Percentiles rank a stretch among this genome's conserved stretches.
Evolutionary conservation across 2,329 filamentous ascomycete species (phyloP).

Genomic region (Arthrinium puccinioides): DNA sequence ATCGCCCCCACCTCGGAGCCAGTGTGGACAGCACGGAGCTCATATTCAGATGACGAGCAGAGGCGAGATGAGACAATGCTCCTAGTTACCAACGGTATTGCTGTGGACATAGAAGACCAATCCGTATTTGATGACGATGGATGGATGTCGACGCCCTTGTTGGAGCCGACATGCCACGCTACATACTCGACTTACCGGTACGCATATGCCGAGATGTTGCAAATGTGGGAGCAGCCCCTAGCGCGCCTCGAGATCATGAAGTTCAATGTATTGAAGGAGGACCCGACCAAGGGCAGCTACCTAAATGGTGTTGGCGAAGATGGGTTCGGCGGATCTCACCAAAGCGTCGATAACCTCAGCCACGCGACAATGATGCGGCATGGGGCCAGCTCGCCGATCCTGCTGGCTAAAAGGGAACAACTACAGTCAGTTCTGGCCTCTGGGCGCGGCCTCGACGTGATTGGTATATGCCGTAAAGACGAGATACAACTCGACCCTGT

Average conservation of each 20-base stretch:
- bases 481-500: slow-evolving; percentile 55
- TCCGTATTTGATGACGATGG: slow-evolving; percentile 63
- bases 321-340: slow-evolving; percentile 28
- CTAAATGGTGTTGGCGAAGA: slow-evolving; percentile 16
- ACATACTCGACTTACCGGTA: slow-evolving; percentile 55
- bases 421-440: slow-evolving; percentile 42
- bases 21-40: slow-evolving; percentile 39
- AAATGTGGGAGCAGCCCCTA: slow-evolving; percentile 57
- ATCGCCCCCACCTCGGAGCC: slow-evolving; percentile 34
- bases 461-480: slow-evolving; percentile 55
- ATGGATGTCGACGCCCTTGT: slow-evolving; percentile 51
- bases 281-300: slow-evolving; percentile 19
- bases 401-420: slow-evolving; percentile 50
- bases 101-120: slow-evolving; percentile 52
- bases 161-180: slow-evolving; percentile 41
- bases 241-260: slow-evolving; percentile 61
- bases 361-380: slow-evolving; percentile 27
- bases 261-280: slow-evolving; percentile 55
- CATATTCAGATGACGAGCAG: slow-evolving; percentile 46
- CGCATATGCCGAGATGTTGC: slow-evolving; percentile 61
- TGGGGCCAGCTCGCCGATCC: slow-evolving; percentile 40
- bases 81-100: slow-evolving; percentile 43
- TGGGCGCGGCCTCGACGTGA: slow-evolving; percentile 53
- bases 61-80: slow-evolving; percentile 37
- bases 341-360: slow-evolving; percentile 24